Evolutionary conservation across 352 stramenopile genomes (phyloP).

Genomic region (Thraustochytrium sp.): DNA sequence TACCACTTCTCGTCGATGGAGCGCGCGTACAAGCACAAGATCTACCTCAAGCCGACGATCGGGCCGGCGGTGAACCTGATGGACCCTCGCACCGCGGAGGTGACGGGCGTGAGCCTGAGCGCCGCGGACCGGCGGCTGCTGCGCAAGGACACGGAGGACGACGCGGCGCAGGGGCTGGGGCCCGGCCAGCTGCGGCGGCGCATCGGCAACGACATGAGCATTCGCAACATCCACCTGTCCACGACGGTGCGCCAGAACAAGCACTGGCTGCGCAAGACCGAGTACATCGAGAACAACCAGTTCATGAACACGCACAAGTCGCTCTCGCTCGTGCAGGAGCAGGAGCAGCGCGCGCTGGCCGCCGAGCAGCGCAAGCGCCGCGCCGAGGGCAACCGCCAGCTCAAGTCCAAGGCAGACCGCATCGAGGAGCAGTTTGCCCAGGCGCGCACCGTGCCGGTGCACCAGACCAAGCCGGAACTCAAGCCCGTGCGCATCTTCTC

Average conservation of each 20-base stretch:
- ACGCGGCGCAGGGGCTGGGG: slow-evolving; percentile 3
- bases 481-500: slow-evolving; percentile 26
- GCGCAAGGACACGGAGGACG: slow-evolving; percentile 15
- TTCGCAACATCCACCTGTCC: slow-evolving; percentile 22
- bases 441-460: background rate
- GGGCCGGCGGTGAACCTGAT: slow-evolving; percentile 30
- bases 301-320: slow-evolving; percentile 5
- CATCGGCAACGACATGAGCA: slow-evolving; percentile 39
- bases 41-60: slow-evolving; percentile 27
- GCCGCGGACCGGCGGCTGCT: slow-evolving; percentile 13
- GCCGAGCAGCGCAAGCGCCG: background rate
- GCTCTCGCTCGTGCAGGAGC: background rate
- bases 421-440: slow-evolving; percentile 20
- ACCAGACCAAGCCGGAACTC: slow-evolving; percentile 7
- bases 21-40: slow-evolving; percentile 23
- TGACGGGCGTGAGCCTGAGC: background rate
- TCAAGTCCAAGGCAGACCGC: slow-evolving; percentile 26
- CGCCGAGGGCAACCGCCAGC: background rate
- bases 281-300: slow-evolving; percentile 44
- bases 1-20: slow-evolving; percentile 43
- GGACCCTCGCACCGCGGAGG: slow-evolving; percentile 30
- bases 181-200: background rate
- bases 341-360: background rate
- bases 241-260: slow-evolving; percentile 4
- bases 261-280: slow-evolving; percentile 45